Base-by-base conservation (phyloP, 2,329 filamentous ascomycete genomes). In the Colletotrichum caudatum region DNA sequence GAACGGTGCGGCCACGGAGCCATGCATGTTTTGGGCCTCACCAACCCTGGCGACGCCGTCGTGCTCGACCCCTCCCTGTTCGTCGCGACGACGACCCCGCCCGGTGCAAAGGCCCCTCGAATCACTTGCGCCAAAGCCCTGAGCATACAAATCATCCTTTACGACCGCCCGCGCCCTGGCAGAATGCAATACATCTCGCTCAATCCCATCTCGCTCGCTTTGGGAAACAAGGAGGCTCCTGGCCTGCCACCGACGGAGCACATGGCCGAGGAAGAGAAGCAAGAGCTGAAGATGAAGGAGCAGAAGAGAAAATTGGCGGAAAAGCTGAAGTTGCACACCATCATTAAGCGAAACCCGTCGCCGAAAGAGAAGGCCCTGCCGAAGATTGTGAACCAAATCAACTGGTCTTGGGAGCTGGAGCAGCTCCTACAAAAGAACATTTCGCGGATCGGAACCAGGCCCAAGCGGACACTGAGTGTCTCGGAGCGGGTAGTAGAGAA, bases 161-260 rank as follows among this genome's bases (percentile, higher is more conserved):
- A 97, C 81, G 91, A 97, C 76, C 88, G 95, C 58, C 96, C 96
- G 0, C 89, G 92, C 68, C 95, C 96, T 0, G 90, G 88, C 41
- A 89, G 91, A 66, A 98, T 99, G 96, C 95, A 99, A 81, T 99
- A 98, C 81, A 92, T 98, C 76, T 99, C 96, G 1, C 85, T 98
- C 26, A 89, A 90, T 37, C 95, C 96, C 0, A 98, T 99, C 63
- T 92, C 94, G 0, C 86, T 99, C 53, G 94, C 94, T 0, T 84
- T 99, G 18, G 93, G 89, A 2, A 93, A 95, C 78, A 94, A 95
- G 76, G 83, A 83, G 18, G 69, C 84, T 78, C 60, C 81, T 62
- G 76, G 57, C 37, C 51, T 70, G 26, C 54, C 69, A 33, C 76
- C 76, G 74, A 74, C 75, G 65, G 80, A 77, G 48, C 87, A 91